Conservation (phyloP, 2,329 filamentous ascomycete species). For the Cadophora sp. region DNA sequence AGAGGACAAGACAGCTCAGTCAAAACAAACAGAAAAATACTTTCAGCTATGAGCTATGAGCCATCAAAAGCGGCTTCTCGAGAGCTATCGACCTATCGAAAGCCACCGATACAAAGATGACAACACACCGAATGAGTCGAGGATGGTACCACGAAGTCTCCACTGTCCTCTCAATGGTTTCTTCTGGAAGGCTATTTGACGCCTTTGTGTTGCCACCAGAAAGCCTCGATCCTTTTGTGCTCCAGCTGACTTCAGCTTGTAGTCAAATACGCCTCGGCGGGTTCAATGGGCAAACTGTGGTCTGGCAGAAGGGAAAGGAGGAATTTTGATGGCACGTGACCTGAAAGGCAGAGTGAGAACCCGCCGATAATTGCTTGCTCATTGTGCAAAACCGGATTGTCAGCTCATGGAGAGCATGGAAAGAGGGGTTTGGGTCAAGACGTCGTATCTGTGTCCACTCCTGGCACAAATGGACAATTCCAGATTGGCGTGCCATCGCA, state of each 20-base stretch:
- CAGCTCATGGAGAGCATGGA: too few species aligned
- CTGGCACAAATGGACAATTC: too few species aligned
- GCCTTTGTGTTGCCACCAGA: background rate
- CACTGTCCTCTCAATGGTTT: background rate
- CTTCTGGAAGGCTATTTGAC: constrained; percentile 4
- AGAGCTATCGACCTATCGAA: constrained; percentile 3
- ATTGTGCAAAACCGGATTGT: too few species aligned
- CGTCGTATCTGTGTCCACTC: too few species aligned
- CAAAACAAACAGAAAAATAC: background rate
- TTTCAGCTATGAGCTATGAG: background rate
- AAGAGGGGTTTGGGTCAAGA: too few species aligned
- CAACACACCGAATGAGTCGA: constrained; percentile 8
- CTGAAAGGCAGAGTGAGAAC: too few species aligned
- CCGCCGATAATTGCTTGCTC: too few species aligned
- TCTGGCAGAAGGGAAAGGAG: too few species aligned
- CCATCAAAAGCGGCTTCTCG: background rate
- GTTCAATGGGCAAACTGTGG: background rate
- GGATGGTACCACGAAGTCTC: background rate
- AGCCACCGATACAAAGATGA: constrained; percentile 11
- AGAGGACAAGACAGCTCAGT: background rate
- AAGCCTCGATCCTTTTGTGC: background rate
- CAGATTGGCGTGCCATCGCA: too few species aligned
- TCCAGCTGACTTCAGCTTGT: constrained; percentile 1
- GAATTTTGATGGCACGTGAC: too few species aligned
- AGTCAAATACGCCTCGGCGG: constrained; percentile 4